Evolutionary conservation across 139 green algal species (phyloP), one percentile per base, ranked within the genome.

Genomic region (Nannochloris sp.): DNA sequence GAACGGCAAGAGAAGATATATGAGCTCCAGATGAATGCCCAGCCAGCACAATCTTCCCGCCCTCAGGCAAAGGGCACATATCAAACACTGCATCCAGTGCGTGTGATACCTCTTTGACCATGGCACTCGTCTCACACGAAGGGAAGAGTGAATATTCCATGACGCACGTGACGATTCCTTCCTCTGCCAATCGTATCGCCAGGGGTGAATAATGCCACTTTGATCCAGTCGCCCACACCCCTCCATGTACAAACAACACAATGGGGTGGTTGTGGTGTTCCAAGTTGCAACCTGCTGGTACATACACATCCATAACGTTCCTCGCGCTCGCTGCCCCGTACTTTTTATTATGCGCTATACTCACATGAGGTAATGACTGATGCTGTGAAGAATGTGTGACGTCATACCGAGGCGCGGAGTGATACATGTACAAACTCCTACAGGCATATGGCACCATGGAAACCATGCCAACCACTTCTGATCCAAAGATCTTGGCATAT

Each of bases 1-100:
- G 65, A 46, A 95, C 56, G 3, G 82, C 83, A 77, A 88, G 77
- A 1, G 71, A 57, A 49, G 68, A 78, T 49, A 94, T 61, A 55
- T 95, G 87, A 2, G 76, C 84, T 0, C 87, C 87, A 3, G 87
- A 82, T 31, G 74, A 87, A 66, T 95, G 87, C 1, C 87, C 87
- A 37, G 88, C 58, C 3, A 84, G 62, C 3, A 61, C 73, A 0
- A 93, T 26, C 59, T 74, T 29, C 29, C 51, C n/a, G 0, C 70
- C 48, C 60, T 85, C 73, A 14, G 82, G 10, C 2, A 5, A 28
- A 0, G 66, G 61, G 43, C 85, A 61, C 25, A 16, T 33, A 61
- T 87, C 78, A 5, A 86, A 45, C 0, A 72, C 77, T 77, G 80
- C 90, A 16, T 44, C 72, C n/a, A 92, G 65, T 0, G 85, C 84